phyloP scores from a whole-genome alignment of 495 filamentous ascomycete genomes.

The Penicillium ochrochloron region DNA sequence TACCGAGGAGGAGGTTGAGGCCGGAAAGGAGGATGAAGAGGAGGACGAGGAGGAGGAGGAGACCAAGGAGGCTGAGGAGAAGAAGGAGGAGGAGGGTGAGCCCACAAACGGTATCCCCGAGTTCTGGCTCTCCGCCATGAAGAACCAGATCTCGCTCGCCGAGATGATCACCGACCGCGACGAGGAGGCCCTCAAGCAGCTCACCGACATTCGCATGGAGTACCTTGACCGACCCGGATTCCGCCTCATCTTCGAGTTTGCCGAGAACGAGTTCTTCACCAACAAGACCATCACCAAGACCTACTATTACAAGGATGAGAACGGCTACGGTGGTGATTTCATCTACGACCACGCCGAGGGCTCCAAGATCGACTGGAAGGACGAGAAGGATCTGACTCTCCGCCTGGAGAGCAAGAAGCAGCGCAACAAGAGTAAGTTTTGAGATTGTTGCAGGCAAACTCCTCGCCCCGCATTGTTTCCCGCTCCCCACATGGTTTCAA shows the following conservation, averaged over 20 bases:
- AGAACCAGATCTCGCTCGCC: constrained; percentile 94
- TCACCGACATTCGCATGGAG: constrained; percentile 98
- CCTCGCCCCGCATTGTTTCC: not conserved
- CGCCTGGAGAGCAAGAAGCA: constrained; percentile 98
- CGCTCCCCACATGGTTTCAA: not conserved
- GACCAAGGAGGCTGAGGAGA: constrained; percentile 49
- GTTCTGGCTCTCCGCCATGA: constrained; percentile 99
- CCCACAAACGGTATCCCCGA: constrained; percentile 84
- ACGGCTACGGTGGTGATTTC: constrained; percentile 96
- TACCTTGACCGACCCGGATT: constrained; percentile 98
- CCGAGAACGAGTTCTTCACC: constrained; percentile 92
- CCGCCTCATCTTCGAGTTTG: constrained; percentile 96
- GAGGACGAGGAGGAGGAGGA: constrained; percentile 65
- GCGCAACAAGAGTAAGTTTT: constrained; percentile 93
- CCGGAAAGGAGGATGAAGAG: constrained; percentile 80
- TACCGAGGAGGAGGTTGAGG: constrained; percentile 80
- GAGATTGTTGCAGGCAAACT: not conserved
- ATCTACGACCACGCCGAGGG: constrained; percentile 99
- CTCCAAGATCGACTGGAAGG: constrained; percentile 97
- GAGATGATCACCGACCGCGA: constrained; percentile 98
- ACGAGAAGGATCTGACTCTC: constrained; percentile 88
- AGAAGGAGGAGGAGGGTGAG: constrained; percentile 52
- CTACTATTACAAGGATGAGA: constrained; percentile 99
- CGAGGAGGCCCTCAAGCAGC: constrained; percentile 85
- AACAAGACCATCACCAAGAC: constrained; percentile 98